A percentile compares a stretch with the other conserved stretches of the same genome.
Evolutionary conservation across 177 flowering plant species (phyloP).

Genomic region (Tripterygium wilfordii): DNA sequence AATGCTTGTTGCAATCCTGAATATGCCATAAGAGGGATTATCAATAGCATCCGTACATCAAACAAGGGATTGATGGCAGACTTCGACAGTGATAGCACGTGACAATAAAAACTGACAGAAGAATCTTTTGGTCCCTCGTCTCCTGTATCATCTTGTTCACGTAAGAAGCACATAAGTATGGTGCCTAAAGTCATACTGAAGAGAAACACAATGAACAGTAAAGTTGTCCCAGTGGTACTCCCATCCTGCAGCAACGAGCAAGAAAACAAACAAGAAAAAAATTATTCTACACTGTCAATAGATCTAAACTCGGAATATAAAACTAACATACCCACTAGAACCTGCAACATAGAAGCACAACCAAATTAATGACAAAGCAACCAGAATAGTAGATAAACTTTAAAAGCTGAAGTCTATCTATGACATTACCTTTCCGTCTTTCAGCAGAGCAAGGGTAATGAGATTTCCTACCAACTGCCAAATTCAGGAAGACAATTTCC

Average conservation of each 20-base stretch:
- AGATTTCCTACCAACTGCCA: conserved; percentile 87
- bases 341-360: no score
- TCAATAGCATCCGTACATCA: conserved; percentile 62
- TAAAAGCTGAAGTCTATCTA: no score
- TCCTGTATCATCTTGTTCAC: conserved; percentile 37
- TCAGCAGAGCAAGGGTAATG: conserved; percentile 60
- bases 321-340: no score
- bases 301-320: no score
- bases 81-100: conserved; percentile 36
- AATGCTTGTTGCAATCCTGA: conserved; percentile 96
- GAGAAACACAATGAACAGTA: conserved; percentile 72
- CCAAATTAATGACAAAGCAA: no score
- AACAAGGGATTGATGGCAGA: conserved; percentile 47
- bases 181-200: conserved; percentile 74
- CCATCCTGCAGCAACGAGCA: conserved; percentile 54
- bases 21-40: conserved; percentile 83
- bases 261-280: background rate
- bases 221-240: conserved; percentile 62
- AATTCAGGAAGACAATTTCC: background rate
- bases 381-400: no score
- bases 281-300: no score
- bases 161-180: conserved; percentile 73
- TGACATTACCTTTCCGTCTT: conserved; percentile 61
- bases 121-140: conserved; percentile 32
- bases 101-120: conserved; percentile 29